Evolutionary conservation across 306 rosid genomes (phyloP).

Genomic region (Sechiopsis laciniata): DNA sequence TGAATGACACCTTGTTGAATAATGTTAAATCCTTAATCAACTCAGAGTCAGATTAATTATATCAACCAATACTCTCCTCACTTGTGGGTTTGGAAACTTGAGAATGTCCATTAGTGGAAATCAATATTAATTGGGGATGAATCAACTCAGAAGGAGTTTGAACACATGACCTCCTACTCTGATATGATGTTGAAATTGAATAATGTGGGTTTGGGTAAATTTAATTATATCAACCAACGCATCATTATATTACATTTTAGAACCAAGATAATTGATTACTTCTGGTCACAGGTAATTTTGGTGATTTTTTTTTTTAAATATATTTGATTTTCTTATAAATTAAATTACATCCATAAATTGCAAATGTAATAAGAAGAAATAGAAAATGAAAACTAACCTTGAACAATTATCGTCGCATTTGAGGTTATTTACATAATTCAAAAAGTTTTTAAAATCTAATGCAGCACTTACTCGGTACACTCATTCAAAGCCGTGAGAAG

Average conservation of each 20-base stretch:
- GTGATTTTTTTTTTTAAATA: background rate
- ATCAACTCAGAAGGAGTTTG: too few relatives aligned
- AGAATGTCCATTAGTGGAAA: too few relatives aligned
- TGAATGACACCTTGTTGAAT: background rate
- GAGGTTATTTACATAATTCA: background rate
- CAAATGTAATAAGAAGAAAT: background rate
- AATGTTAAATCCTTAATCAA: too few relatives aligned
- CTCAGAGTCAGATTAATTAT: too few relatives aligned
- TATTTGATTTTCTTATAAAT: background rate
- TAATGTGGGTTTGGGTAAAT: too few relatives aligned
- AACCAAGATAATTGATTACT: background rate
- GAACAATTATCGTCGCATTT: slow-evolving; percentile 62
- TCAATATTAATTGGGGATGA: too few relatives aligned
- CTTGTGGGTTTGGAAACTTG: too few relatives aligned
- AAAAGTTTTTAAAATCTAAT: background rate
- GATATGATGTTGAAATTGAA: too few relatives aligned
- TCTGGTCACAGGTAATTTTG: background rate
- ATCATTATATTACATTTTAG: background rate
- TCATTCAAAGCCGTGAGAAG: slow-evolving; percentile 98
- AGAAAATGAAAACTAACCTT: slow-evolving; percentile 44
- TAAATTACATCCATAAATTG: too few relatives aligned
- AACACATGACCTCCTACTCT: too few relatives aligned
- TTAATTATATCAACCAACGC: too few relatives aligned
- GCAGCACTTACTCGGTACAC: slow-evolving; percentile 86
- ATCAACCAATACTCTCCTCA: too few relatives aligned